Evolutionary conservation across 2,329 filamentous ascomycete genomes (phyloP).

Genomic region (Fusarium sp.): DNA sequence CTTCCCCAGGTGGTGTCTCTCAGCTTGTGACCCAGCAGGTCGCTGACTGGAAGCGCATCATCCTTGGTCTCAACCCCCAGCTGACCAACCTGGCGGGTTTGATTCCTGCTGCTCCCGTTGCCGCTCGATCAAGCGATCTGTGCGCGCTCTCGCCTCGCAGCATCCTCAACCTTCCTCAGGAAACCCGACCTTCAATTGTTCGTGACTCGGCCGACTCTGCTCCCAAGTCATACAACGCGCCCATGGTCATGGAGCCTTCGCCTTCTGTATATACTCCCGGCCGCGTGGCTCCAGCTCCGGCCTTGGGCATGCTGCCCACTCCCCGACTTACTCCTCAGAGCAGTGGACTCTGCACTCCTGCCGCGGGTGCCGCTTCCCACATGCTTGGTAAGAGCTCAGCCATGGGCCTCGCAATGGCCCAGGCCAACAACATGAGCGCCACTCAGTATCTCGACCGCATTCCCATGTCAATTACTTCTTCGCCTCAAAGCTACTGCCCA

Average conservation of each 20-base stretch:
- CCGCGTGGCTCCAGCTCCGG: conserved; percentile 63
- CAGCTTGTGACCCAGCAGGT: conserved; percentile 58
- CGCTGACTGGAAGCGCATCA: conserved; percentile 68
- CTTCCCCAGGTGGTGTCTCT: conserved; percentile 61
- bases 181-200: conserved; percentile 47
- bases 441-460: conserved; percentile 65
- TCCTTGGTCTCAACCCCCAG: conserved; percentile 66
- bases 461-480: conserved; percentile 59
- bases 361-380: conserved; percentile 64
- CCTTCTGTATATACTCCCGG: conserved; percentile 57
- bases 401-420: conserved; percentile 70
- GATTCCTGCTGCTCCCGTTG: conserved; percentile 48
- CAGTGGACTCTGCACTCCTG: conserved; percentile 68
- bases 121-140: conserved; percentile 47
- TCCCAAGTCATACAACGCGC: conserved; percentile 54
- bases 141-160: conserved; percentile 54
- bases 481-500: conserved; percentile 61
- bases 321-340: conserved; percentile 68
- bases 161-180: conserved; percentile 56
- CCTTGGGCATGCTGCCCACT: conserved; percentile 67
- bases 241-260: conserved; percentile 59
- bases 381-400: conserved; percentile 62
- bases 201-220: conserved; percentile 53
- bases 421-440: conserved; percentile 58
- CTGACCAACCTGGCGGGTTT: conserved; percentile 68